Base-by-base conservation (phyloP, 1,139 yeast species). In the Lodderomyces jiufengensis region DNA sequence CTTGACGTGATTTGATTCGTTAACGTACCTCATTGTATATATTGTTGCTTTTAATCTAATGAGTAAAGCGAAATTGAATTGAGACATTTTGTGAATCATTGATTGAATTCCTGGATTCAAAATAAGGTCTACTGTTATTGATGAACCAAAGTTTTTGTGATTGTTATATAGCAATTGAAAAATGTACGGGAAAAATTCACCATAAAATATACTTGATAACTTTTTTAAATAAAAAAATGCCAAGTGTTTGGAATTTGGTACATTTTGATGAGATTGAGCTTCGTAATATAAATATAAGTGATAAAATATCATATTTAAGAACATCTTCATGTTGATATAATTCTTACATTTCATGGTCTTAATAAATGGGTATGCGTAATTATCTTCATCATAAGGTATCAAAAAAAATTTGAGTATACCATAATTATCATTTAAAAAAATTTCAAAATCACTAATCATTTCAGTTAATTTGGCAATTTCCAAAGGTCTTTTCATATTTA, bases 261-360 rank as follows among this genome's bases (percentile, higher is more conserved):
- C 11, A 11, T n/a, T 14, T 5, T 32, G 5, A 14, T 58, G 51
- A 3, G 50, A 39, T 31, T 45, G 47, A 13, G 44, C 39, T 37
- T 59, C 67, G 37, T 57, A 66, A 44, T 61, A 59, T 23, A 58
- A 42, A 39, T 48, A 57, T 9, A 67, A 38, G 40, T 66, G 68
- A 34, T 47, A 49, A 23, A 47, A 51, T 2, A 66, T 32, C 1
- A 59, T 48, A 27, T 55, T 34, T 11, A 55, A 37, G 34, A 67
- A 61, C 12, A 51, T 47, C 38, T 54, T 63, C 51, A 61, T 47
- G 40, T 59, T 58, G 31, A 68, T 41, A 33, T 54, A 60, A 29
- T 55, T 54, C 36, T 59, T 60, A 40, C 63, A 61, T 32, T 56
- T 60, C 51, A 58, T 52, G 3, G 57, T 50, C 40, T 67, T 67